Evolutionary conservation across 192 early-diverging fungal species (phyloP).

Genomic region (Coemansia sp.): DNA sequence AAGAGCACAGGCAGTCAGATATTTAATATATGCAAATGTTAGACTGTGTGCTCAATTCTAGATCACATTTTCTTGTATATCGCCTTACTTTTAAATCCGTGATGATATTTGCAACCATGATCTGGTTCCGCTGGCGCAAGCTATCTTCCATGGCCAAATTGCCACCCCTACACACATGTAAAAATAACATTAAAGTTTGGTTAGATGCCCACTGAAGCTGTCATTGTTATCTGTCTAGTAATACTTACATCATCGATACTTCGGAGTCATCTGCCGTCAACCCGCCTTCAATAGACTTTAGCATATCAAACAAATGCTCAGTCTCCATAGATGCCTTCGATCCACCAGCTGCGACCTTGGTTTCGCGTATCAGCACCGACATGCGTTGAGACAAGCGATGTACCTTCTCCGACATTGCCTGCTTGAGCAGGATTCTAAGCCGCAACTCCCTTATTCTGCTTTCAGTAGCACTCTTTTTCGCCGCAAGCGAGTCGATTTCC

Average conservation of each 20-base stretch:
- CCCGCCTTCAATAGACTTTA: background rate
- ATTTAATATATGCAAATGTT: background rate
- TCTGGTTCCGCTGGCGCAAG: conserved; percentile 9
- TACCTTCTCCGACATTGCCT: conserved; percentile 34
- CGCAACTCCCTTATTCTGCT: conserved; percentile 27
- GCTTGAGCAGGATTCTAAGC: conserved; percentile 37
- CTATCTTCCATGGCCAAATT: background rate
- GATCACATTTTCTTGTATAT: background rate
- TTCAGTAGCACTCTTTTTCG: conserved; percentile 19
- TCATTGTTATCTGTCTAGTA: background rate
- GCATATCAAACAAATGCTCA: background rate
- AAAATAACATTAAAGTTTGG: background rate
- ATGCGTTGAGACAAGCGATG: conserved; percentile 24
- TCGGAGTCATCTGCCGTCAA: background rate
- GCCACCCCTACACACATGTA: background rate
- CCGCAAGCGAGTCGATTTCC: conserved; percentile 22
- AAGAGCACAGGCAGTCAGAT: background rate
- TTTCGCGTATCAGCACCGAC: conserved; percentile 27
- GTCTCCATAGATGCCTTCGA: background rate
- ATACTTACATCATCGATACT: background rate
- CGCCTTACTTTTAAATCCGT: conserved; percentile 27
- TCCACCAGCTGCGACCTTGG: conserved; percentile 8
- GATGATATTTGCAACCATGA: conserved; percentile 28
- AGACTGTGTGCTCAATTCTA: background rate
- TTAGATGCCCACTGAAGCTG: background rate